Conservation (phyloP, 2,329 filamentous ascomycete species). For the Pseudocercospora ulei region DNA sequence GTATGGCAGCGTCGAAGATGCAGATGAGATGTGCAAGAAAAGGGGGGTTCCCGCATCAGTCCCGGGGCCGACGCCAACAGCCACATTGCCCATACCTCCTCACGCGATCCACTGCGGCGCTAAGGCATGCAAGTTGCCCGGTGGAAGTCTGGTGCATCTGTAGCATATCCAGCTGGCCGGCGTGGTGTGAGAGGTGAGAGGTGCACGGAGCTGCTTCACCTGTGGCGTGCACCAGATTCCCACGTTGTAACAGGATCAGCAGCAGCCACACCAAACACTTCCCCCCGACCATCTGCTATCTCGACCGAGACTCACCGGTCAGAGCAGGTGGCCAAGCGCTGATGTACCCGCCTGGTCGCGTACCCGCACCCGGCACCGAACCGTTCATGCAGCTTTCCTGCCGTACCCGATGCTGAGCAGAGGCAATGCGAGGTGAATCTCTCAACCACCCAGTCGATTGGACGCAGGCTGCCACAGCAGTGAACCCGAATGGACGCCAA, state of each 20-base stretch:
- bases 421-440: conserved; percentile 11
- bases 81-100: too few relatives aligned
- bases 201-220: background rate
- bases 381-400: conserved; percentile 1
- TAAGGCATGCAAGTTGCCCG: conserved; percentile 2
- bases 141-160: background rate
- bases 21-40: too few relatives aligned
- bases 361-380: conserved; percentile 8
- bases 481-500: conserved; percentile 6
- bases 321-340: conserved; percentile 2
- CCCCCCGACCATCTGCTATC: background rate
- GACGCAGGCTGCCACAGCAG: conserved; percentile 3
- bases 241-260: conserved; percentile 12
- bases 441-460: conserved; percentile 12
- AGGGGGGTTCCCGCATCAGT: too few relatives aligned
- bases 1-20: too few relatives aligned
- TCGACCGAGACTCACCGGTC: conserved; percentile 5
- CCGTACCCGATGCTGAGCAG: conserved; percentile 8
- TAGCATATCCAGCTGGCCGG: background rate
- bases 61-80: too few relatives aligned
- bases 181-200: conserved; percentile 1
- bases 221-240: background rate
- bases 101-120: conserved; percentile 2
- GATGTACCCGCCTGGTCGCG: background rate
- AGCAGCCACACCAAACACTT: background rate